Evolutionary conservation across 495 filamentous ascomycete species (phyloP), one percentile per base, ranked within the genome.

Genomic region (Aspergillus egyptiacus): DNA sequence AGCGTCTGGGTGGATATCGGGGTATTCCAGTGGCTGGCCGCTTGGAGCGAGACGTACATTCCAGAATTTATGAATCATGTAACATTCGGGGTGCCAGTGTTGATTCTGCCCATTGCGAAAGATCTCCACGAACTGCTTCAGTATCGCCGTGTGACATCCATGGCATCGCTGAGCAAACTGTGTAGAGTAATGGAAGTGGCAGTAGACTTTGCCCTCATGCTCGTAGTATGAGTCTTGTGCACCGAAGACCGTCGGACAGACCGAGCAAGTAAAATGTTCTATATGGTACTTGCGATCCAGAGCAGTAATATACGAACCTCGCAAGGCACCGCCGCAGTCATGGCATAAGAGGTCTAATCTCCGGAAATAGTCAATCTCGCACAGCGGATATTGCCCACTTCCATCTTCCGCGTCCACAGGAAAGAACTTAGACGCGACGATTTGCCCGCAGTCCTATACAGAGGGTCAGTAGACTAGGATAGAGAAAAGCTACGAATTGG

Each of bases 1-100:
- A 8, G 85, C 86, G 55, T 85, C 78, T 18, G 72, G 71, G 34
- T 82, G 73, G 24, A 72, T 61, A 27, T 75, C 57, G 8, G 74
- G 69, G 7, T 66, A 70, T 30, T 77, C 68, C 18, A 71, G 62
- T 18, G 75, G 73, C 39, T 77, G 66, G 14, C 73, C 78, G 14
- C 72, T 65, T 9, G 75, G 75, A 20, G 83, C 81, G 37, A 99
- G 76, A 19, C 91, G 82, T 31, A 99, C 94, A 63, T 96, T 99
- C 94, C 94, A 99, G 70, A 97, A 99, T 62, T 99, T 99, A 67
- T 99, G 94, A 34, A 99, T 99, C 93, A 97, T 99, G 65, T 99
- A 99, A 67, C 94, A 99, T 64, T 99, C 94, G 2, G 94, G 94
- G 61, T 99, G 94, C 94, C 94, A 99, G 59, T 99, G 94, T 62